phyloP scores from a whole-genome alignment of 495 filamentous ascomycete genomes.

The Tuber brumale region DNA sequence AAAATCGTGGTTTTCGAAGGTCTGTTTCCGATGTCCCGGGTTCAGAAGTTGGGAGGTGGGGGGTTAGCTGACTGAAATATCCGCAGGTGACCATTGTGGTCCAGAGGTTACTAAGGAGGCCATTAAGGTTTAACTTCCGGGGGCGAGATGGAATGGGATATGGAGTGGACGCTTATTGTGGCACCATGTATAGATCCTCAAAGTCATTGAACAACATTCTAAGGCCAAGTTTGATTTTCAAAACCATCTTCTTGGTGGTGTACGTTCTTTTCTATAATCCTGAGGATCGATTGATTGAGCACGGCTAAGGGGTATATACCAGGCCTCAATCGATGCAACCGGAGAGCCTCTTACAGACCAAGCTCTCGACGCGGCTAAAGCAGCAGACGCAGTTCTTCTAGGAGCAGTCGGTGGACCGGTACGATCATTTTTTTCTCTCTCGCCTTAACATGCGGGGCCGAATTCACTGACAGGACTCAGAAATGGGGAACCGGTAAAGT shows the following conservation, averaged over 20 bases:
- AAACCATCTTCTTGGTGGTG: constrained; percentile 86
- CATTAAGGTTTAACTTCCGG: constrained; percentile 26
- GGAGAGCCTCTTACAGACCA: constrained; percentile 73
- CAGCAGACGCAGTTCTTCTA: constrained; percentile 84
- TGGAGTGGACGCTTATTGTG: not conserved
- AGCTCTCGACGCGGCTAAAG: constrained; percentile 78
- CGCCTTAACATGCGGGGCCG: not conserved
- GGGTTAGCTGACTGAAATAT: not conserved
- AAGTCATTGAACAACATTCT: constrained; percentile 62
- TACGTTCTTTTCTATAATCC: constrained; percentile 49
- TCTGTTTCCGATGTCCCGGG: not conserved
- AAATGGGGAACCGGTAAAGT: constrained; percentile 93
- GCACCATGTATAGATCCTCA: constrained; percentile 57
- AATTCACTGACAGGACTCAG: constrained; percentile 9
- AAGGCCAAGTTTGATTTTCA: constrained; percentile 81
- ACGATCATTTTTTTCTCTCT: constrained; percentile 39
- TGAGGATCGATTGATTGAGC: not conserved
- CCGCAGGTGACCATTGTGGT: constrained; percentile 78
- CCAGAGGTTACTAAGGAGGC: constrained; percentile 65
- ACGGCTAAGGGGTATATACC: not conserved
- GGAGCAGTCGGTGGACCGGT: constrained; percentile 92
- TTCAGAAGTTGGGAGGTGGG: not conserved
- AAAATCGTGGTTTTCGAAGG: constrained; percentile 49
- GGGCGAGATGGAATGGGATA: not conserved
- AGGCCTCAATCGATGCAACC: constrained; percentile 84